These are phyloP conservation scores for Asterionellopsis glacialis DNA, from an alignment of 108 stramenopile genomes.

Conservation along the genomic window DNA sequence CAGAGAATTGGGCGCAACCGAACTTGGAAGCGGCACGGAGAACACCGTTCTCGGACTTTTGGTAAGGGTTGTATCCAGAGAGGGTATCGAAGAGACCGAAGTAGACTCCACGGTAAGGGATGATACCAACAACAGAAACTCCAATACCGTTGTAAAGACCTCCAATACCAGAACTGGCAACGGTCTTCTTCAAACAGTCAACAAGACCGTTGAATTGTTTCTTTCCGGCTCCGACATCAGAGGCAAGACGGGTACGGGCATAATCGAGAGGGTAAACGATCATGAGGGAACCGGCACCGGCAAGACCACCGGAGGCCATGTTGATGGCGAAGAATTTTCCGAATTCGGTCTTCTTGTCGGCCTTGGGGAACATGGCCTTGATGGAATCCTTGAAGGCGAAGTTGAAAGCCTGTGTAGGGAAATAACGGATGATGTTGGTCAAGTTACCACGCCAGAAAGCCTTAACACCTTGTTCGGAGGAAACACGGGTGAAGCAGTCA, in stretches of 20 bases:
- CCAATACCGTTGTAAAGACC: constrained; percentile 99
- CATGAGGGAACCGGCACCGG: constrained; percentile 93
- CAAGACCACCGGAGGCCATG: constrained; percentile 96
- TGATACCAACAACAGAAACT: constrained; percentile 93
- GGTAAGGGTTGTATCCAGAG: constrained; percentile 96
- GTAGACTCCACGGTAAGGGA: constrained; percentile 98
- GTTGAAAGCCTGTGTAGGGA: constrained; percentile 99
- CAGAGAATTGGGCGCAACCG: constrained; percentile 91
- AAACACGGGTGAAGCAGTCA: constrained; percentile 95
- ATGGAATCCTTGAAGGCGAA: constrained; percentile 98
- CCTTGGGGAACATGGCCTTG: constrained; percentile 97
- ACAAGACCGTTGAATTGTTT: constrained; percentile 95
- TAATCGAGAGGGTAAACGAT: constrained; percentile 99
- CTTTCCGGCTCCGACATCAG: constrained; percentile 94
- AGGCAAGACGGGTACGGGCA: constrained; percentile 98
- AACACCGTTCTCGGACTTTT: constrained; percentile 81
- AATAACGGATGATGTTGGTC: constrained; percentile 98
- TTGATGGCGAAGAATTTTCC: constrained; percentile 94
- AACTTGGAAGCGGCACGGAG: constrained; percentile 94
- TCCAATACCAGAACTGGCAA: constrained; percentile 73
- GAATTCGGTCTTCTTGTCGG: constrained; percentile 95
- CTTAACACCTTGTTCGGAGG: constrained; percentile 85
- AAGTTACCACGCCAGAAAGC: constrained; percentile 98
- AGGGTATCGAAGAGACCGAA: constrained; percentile 99
- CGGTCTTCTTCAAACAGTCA: constrained; percentile 96